Evolutionary conservation across 1,284 basidiomycete species (phyloP), one percentile per base, ranked within the genome.

Genomic region (Pseudozyma thailandica): DNA sequence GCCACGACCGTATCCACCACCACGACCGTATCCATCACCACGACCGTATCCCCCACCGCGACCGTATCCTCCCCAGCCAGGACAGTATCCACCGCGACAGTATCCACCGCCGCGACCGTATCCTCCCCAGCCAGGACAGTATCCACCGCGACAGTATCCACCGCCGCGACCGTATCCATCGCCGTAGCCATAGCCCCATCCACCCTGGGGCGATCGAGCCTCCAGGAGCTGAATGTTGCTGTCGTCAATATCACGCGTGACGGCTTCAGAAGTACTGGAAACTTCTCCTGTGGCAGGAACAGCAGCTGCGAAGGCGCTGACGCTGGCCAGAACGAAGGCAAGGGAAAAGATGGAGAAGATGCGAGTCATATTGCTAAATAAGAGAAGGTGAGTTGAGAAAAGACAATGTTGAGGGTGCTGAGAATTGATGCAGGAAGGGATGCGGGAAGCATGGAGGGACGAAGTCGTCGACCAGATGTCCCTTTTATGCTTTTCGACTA

Each of bases 311-410:
- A 50, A 42, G 18, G 35, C 30, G n/a, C 21, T 28, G 38, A 57
- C 33, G 15, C 53, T 42, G 44, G 54, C 50, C 33, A 64, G 25
- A 35, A 43, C 30, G 23, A 47, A 26, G 16, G 54, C 50, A 13
- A 64, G 9, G 18, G 45, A 16, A 4, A 64, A 35, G 31, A 39
- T 12, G 15, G 54, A 58, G 50, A 55, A 58, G 61, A 64, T 53
- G 2, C 61, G 55, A 64, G 61, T 31, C 61, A 64, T 64, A n/a
- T 50, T 31, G 58, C 58, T 20, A 45, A n/a, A n/a, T n/a, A n/a
- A 12, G 16, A 20, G 28, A 51, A 6, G 39, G 30, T 25, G 21
- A 18, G 10, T 9, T n/a, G 8, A 33, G 16, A 18, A 18, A 49
- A 10, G 27, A 26, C n/a, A 38, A 31, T 23, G 33, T 41, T 41